A percentile compares a stretch with the other conserved stretches of the same genome.
phyloP scores from a whole-genome alignment of 2,329 filamentous ascomycete genomes.

The Fusarium sp. region DNA sequence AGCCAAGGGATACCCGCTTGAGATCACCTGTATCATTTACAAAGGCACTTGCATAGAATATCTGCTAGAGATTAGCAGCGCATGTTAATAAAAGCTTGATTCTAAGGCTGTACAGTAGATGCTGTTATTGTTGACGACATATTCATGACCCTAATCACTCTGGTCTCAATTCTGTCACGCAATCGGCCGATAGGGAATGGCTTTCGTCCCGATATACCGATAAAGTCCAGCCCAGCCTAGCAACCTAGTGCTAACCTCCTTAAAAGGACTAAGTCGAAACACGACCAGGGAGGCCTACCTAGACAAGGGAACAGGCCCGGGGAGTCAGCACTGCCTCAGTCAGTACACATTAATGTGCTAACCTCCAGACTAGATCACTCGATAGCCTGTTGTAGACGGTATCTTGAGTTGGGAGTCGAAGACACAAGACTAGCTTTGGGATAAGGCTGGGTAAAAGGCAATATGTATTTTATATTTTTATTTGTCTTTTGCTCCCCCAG shows the following conservation, averaged over 20 bases:
- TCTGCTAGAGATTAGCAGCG: constrained; percentile 1
- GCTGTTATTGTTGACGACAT: background rate
- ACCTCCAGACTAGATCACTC: background rate
- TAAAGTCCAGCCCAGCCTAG: background rate
- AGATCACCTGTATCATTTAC: background rate
- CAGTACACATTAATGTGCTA: background rate
- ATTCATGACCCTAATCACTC: background rate
- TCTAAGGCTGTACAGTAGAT: background rate
- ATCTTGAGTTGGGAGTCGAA: background rate
- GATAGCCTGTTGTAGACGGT: background rate
- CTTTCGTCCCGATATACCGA: constrained; percentile 10
- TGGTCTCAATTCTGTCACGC: background rate
- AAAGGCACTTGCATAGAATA: background rate
- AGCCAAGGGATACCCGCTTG: background rate
- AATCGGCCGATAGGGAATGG: constrained; percentile 4
- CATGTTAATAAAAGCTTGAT: constrained; percentile 4
- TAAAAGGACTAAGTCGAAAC: background rate
- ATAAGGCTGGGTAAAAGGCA: background rate
- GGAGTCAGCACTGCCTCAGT: constrained; percentile 7
- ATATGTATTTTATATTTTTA: background rate
- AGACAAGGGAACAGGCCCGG: background rate
- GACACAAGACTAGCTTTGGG: background rate
- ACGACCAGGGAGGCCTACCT: background rate
- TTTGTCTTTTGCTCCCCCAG: background rate
- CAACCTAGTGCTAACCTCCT: background rate